Base-by-base conservation (phyloP, 2,329 filamentous ascomycete genomes). In the Thielaviopsis populi region DNA sequence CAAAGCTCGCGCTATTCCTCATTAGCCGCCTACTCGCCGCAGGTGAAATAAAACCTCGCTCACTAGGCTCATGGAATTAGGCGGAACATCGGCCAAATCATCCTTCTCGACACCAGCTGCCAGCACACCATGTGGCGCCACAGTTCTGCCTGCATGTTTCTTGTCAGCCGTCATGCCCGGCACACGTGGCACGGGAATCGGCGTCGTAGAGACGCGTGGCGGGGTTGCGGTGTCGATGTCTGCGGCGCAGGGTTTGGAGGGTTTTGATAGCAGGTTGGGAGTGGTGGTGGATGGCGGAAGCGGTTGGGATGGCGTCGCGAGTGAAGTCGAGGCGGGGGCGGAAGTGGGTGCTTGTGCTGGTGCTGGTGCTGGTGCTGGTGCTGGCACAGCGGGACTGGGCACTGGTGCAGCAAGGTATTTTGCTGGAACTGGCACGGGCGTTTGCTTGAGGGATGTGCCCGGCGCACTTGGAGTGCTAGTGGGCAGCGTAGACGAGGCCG, bases 21-120 rank as follows among this genome's bases (percentile, higher is more conserved):
- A 56, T 27, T 30, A 13, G 1, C 30, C 59, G 56, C 71, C 72
- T n/a, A 75, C 76, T 60, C 76, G 73, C 50, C 76, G 75, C 15
- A 83, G 71, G 67, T 81, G 80, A 53, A 71, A 69, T 74, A 83
- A 77, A 74, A 83, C 78, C 66, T 75, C 76, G 69, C 81, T 78
- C 54, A 82, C 75, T 48, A 82, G 73, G 30, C 76, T 72, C 72
- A 76, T 75, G n/a, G 75, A 77, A 68, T 77, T 77, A 59, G 71
- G 69, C 11, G 77, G 74, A 24, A 76, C 74, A 63, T 78, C 75
- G 1, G 75, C 71, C 60, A 77, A 74, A 17, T 72, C 73, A 42
- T 73, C 73, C 43, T 56, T 66, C 56, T 67, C 58, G 56, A 61
- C 11, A 65, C 65, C 40, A 67, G 67, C 30, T 1, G 65, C 59